A percentile compares a stretch with the other conserved stretches of the same genome.
Evolutionary conservation across 2,329 filamentous ascomycete genomes (phyloP).

Genomic region (Zymoseptoria passerinii): DNA sequence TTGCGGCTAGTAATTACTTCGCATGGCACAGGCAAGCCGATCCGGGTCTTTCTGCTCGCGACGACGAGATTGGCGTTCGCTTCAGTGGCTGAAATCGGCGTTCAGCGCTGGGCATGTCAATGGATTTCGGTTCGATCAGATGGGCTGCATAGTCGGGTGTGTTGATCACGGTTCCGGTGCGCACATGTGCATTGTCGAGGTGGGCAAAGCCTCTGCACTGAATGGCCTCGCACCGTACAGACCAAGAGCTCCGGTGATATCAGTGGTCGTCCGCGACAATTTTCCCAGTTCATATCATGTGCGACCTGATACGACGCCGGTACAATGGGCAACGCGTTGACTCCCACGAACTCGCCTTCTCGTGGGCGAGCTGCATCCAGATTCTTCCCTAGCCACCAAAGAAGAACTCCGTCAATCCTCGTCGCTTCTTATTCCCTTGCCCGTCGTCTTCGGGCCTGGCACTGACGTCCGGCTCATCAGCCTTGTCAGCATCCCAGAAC

Average conservation of each 20-base stretch:
- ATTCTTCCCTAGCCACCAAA: neutral
- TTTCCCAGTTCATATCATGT: neutral
- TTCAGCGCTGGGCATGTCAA: too few relatives aligned
- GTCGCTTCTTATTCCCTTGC: neutral
- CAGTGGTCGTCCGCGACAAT: neutral
- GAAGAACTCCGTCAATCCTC: neutral
- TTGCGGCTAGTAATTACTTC: too few relatives aligned
- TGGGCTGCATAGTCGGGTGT: too few relatives aligned
- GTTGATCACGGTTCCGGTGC: too few relatives aligned
- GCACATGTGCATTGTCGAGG: too few relatives aligned
- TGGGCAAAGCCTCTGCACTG: neutral
- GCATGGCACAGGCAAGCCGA: too few relatives aligned
- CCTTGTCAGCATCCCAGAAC: constrained; percentile 14
- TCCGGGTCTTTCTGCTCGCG: too few relatives aligned
- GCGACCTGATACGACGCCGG: neutral
- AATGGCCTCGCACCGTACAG: neutral
- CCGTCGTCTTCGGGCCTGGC: neutral
- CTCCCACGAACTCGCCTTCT: neutral
- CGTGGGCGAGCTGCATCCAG: neutral
- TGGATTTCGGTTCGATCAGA: too few relatives aligned
- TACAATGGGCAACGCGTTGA: neutral
- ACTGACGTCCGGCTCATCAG: constrained; percentile 5
- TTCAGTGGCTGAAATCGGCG: too few relatives aligned
- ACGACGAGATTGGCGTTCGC: too few relatives aligned
- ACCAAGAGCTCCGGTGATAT: neutral